phyloP scores from a whole-genome alignment of 305 asterid species.

The Rubia peregrina region DNA sequence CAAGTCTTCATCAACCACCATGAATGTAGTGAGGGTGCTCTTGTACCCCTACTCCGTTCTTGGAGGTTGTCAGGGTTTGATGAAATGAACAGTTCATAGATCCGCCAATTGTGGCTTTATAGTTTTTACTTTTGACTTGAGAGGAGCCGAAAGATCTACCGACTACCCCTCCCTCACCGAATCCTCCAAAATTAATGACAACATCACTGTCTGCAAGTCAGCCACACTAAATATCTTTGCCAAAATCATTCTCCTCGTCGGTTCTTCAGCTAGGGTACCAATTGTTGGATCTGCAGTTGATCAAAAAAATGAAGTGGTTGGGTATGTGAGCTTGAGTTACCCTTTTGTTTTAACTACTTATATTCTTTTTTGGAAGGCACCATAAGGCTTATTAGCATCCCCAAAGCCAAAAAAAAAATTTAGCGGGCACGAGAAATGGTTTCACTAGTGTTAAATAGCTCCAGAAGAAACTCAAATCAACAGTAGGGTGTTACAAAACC shows the following conservation, averaged over 20 bases:
- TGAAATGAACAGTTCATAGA: conserved; percentile 70
- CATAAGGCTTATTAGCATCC: no score
- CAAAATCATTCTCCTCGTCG: conserved; percentile 47
- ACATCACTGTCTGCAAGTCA: conserved; percentile 67
- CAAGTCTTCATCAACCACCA: conserved; percentile 23
- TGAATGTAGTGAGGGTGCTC: conserved; percentile 33
- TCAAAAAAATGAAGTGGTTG: no score
- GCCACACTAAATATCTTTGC: conserved; percentile 41
- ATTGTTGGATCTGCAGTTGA: no score
- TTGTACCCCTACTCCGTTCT: conserved; percentile 73
- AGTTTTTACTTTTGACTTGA: conserved; percentile 65
- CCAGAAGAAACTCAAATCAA: no score
- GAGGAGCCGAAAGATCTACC: conserved; percentile 75
- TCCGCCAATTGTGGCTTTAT: conserved; percentile 47
- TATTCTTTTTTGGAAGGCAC: no score
- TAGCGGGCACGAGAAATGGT: no score
- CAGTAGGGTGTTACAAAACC: no score
- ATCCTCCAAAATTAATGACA: conserved; percentile 54
- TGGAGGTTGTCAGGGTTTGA: conserved; percentile 76
- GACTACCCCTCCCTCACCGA: conserved; percentile 74
- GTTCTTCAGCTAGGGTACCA: conserved; percentile 62
- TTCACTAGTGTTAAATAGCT: no score
- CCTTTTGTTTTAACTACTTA: no score
- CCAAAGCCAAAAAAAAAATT: no score
- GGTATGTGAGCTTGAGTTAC: no score